Evolutionary conservation across 2,329 filamentous ascomycete species (phyloP).

Genomic region (Talaromyces sp.): DNA sequence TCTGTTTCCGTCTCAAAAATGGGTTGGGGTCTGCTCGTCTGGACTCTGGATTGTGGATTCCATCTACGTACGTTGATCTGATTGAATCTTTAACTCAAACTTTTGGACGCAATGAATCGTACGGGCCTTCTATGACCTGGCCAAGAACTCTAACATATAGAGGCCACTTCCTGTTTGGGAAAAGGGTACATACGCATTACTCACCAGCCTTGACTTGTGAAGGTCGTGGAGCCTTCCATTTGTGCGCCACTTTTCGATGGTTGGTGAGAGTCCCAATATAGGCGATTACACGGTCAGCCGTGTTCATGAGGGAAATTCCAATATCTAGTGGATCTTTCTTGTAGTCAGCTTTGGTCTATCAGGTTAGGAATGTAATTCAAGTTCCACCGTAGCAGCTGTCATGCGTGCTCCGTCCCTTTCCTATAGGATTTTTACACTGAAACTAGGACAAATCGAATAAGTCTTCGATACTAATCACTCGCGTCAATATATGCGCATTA

Average conservation of each 20-base stretch:
- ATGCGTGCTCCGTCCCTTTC: not conserved
- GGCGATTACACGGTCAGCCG: not conserved
- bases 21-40: not conserved
- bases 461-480: not conserved
- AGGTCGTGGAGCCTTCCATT: not conserved
- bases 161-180: not conserved
- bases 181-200: not conserved
- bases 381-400: not conserved
- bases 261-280: not conserved
- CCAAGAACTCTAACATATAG: not conserved
- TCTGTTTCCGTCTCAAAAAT: not conserved
- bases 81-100: not conserved
- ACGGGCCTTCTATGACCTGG: not conserved
- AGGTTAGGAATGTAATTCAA: not conserved
- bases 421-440: too few relatives aligned
- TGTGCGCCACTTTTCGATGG: not conserved
- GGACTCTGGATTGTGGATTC: not conserved
- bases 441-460: not conserved
- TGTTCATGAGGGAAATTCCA: not conserved
- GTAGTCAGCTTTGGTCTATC: not conserved
- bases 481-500: not conserved
- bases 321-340: not conserved
- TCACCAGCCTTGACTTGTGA: not conserved
- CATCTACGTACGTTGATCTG: not conserved
- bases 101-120: not conserved